Evolutionary conservation across 2,329 filamentous ascomycete species (phyloP).

Genomic region (Diaporthe sp.): DNA sequence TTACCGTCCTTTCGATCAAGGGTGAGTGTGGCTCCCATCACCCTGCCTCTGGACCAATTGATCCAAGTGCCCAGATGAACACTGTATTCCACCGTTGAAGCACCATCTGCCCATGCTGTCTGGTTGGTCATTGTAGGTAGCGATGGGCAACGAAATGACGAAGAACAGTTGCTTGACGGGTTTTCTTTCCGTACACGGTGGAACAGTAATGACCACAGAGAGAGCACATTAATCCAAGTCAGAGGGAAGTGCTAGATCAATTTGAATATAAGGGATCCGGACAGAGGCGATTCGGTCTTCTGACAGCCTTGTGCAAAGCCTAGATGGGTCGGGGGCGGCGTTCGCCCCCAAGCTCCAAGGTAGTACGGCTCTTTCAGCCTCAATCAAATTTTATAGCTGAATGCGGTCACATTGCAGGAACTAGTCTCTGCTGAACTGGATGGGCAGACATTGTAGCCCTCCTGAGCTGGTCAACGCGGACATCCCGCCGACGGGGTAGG

Average conservation of each 20-base stretch:
- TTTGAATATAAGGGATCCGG: neutral
- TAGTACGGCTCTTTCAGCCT: neutral
- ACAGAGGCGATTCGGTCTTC: neutral
- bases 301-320: neutral
- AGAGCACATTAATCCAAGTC: neutral
- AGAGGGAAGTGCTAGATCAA: neutral
- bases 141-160: neutral
- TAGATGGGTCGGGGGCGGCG: neutral
- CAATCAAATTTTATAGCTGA: neutral
- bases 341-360: neutral
- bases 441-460: neutral
- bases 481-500: neutral
- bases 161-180: neutral
- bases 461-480: neutral
- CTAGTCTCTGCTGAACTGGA: neutral
- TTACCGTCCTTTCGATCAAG: slow-evolving; percentile 48
- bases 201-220: too few species aligned
- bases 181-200: neutral
- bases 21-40: slow-evolving; percentile 52
- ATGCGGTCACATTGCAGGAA: too few species aligned
- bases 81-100: neutral
- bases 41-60: slow-evolving; percentile 50
- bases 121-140: neutral
- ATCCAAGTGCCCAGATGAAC: slow-evolving; percentile 46
- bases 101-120: neutral